These are phyloP conservation scores for Fusarium denticulatum DNA, from an alignment of 2,329 filamentous ascomycete genomes.

Conservation along the genomic window DNA sequence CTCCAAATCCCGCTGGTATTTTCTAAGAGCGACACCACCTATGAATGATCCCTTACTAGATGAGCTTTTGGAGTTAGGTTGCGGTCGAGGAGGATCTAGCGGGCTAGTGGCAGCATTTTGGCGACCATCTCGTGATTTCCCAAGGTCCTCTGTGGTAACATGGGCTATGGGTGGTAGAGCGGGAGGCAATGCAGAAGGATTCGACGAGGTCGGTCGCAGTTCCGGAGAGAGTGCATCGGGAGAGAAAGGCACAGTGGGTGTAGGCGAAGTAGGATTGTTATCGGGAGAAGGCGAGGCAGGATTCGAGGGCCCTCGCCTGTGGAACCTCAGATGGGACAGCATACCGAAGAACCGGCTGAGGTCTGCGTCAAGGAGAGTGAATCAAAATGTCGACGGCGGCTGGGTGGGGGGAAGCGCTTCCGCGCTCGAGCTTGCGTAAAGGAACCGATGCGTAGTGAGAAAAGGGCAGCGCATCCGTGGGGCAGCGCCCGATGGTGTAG, in stretches of 20 bases:
- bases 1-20: constrained; percentile 56
- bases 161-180: constrained; percentile 62
- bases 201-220: constrained; percentile 48
- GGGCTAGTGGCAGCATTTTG: constrained; percentile 40
- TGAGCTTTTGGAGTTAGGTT: constrained; percentile 47
- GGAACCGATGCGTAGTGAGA: constrained; percentile 18
- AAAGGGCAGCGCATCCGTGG: constrained; percentile 32
- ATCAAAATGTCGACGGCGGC: constrained; percentile 37
- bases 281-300: constrained; percentile 64
- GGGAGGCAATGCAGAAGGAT: constrained; percentile 55
- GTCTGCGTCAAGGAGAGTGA: constrained; percentile 32
- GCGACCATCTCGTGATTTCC: constrained; percentile 37
- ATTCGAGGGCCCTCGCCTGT: constrained; percentile 66
- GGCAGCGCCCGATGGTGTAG: constrained; percentile 32
- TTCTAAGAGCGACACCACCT: constrained; percentile 63
- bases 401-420: constrained; percentile 26
- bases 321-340: constrained; percentile 67
- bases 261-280: constrained; percentile 54
- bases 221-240: constrained; percentile 53
- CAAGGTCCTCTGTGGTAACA: constrained; percentile 55
- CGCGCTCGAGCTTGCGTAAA: constrained; percentile 29
- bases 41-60: constrained; percentile 59
- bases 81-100: constrained; percentile 38
- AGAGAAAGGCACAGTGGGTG: constrained; percentile 51
- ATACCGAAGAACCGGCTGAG: constrained; percentile 46